Percentiles rank a stretch among this genome's conserved stretches.
These are phyloP conservation scores for Ophiognomonia clavigignenti-juglandacearum DNA, from an alignment of 2,329 filamentous ascomycete genomes.

Conservation along the genomic window DNA sequence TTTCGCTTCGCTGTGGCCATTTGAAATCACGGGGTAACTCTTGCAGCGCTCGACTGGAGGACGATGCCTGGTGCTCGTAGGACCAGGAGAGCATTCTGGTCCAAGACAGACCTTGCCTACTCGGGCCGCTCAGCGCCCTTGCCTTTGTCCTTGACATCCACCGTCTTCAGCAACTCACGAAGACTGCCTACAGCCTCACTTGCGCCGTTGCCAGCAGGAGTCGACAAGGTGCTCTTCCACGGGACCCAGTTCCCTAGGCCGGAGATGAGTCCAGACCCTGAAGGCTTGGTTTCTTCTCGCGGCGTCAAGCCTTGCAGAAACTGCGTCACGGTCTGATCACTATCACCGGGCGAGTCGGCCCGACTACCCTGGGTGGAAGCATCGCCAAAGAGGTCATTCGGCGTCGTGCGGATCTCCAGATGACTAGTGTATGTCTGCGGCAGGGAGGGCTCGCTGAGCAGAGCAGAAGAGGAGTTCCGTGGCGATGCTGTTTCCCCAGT, in stretches of 20 bases:
- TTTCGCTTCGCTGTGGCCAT: no score
- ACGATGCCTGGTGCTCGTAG: no score
- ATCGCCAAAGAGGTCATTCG: constrained; percentile 20
- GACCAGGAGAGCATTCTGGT: background rate
- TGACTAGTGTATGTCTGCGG: constrained; percentile 52
- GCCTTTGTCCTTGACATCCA: constrained; percentile 23
- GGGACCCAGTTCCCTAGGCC: constrained; percentile 42
- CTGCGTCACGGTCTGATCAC: constrained; percentile 11
- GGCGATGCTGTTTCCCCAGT: constrained; percentile 25
- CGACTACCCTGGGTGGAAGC: constrained; percentile 20
- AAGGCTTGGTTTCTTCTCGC: constrained; percentile 21
- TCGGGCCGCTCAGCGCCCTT: constrained; percentile 19
- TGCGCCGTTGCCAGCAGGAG: constrained; percentile 19
- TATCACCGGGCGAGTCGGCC: constrained; percentile 21
- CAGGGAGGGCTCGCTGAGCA: constrained; percentile 51
- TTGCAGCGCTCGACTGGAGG: no score
- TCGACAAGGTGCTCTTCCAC: constrained; percentile 31
- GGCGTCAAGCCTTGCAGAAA: constrained; percentile 20
- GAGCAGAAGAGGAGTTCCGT: constrained; percentile 32
- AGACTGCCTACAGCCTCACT: constrained; percentile 54
- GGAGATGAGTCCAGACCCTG: constrained; percentile 28
- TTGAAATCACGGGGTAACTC: no score
- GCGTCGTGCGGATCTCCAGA: constrained; percentile 38
- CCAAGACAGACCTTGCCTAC: background rate
- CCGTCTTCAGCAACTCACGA: constrained; percentile 43